These are phyloP conservation scores for Gastrolobium bilobum DNA, from an alignment of 306 rosid genomes.

Conservation along the genomic window DNA sequence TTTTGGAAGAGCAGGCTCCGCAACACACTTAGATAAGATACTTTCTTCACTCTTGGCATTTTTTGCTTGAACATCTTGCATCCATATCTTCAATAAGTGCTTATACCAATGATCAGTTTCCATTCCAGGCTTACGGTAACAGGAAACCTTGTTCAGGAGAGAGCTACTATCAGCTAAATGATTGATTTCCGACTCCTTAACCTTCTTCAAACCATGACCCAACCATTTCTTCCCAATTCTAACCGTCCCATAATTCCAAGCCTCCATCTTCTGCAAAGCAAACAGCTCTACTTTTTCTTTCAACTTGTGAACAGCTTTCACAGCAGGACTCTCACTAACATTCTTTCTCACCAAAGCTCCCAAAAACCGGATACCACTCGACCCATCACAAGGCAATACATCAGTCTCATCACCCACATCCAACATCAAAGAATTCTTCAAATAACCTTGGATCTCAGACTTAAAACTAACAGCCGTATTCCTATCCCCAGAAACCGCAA, in stretches of 20 bases:
- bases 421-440: conserved; percentile 73
- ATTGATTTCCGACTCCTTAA: conserved; percentile 89
- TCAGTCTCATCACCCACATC: conserved; percentile 63
- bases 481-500: conserved; percentile 78
- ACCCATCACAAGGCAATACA: conserved; percentile 64
- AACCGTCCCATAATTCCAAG: conserved; percentile 74
- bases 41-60: conserved; percentile 67
- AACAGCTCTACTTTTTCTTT: conserved; percentile 82
- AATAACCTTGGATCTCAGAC: conserved; percentile 69
- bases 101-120: conserved; percentile 98
- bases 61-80: conserved; percentile 73
- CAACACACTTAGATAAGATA: conserved; percentile 67
- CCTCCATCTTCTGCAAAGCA: conserved; percentile 76
- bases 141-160: conserved; percentile 67
- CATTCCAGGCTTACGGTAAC: conserved; percentile 87
- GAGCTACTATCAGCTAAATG: conserved; percentile 73
- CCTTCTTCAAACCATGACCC: conserved; percentile 91
- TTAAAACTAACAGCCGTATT: conserved; percentile 70
- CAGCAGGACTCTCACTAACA: conserved; percentile 70
- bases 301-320: conserved; percentile 87
- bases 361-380: conserved; percentile 62
- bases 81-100: conserved; percentile 80
- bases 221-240: conserved; percentile 93
- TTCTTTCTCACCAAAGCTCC: conserved; percentile 73
- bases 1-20: conserved; percentile 79